Base-by-base conservation (phyloP, 139 green algal species). In the Micractinium conductrix region DNA sequence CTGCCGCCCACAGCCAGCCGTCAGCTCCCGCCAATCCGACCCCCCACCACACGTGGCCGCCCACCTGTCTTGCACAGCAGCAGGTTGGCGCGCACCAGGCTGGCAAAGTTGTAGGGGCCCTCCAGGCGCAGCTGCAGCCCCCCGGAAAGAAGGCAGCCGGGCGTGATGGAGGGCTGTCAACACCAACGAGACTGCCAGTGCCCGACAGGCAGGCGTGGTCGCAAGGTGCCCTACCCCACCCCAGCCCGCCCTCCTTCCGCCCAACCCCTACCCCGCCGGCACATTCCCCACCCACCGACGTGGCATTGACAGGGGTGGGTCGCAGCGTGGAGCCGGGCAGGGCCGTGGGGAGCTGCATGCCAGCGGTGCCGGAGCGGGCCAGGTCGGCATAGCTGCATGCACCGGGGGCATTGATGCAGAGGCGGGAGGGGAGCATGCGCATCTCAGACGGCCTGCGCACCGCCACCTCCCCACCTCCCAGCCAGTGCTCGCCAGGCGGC, bases 51-150 rank as follows among this genome's bases (percentile, higher is more conserved):
- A 22, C 53, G 19, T 21, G 53, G 19, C 8, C 60, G 8, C 75
- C 9, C 26, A 71, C 75, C 75, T 53, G 75, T 81, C 24, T 10
- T 40, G 75, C 75, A 81, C 24, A 70, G 6, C 75, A 70, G 53
- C n/a, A 71, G 42, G 38, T 81, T 71, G 35, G 75, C 40, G 1
- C 75, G 17, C 53, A 53, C 9, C 75, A 81, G 75, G 75, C 22
- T 50, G 24, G 75, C 75, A 22, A 16, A 30, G 37, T 48, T 71
- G 75, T 43, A 45, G 22, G 22, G 50, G 4, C 75, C 75, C 22
- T 50, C 60, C 50, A 81, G 35, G 26, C 75, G 75, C 75, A 81
- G 75, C 75, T 81, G 75, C 53, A 10, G n/a, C n/a, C n/a, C n/a
- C n/a, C n/a, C n/a, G n/a, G n/a, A n/a, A n/a, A n/a, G n/a, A n/a